A percentile compares a stretch with the other conserved stretches of the same genome.
Conservation (phyloP, 2,329 filamentous ascomycete species). For the Orbilia brochopaga region DNA sequence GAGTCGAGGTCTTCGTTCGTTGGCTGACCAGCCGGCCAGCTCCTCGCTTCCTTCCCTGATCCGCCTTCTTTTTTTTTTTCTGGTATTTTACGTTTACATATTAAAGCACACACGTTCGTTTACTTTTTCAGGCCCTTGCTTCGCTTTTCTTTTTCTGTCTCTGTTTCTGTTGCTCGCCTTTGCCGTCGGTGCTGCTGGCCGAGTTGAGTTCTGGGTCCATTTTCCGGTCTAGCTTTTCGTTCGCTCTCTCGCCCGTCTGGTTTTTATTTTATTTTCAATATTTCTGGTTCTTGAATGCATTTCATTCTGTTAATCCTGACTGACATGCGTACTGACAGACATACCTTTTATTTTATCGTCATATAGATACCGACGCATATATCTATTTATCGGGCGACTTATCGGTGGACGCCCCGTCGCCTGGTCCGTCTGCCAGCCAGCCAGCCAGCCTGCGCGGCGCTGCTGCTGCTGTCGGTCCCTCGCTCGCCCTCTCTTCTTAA, state of each 20-base stretch:
- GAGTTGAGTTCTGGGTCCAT: slow-evolving; percentile 1
- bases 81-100: no score
- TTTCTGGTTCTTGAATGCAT: slow-evolving; percentile 37
- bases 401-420: no score
- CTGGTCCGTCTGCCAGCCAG: no score
- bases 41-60: slow-evolving; percentile 1
- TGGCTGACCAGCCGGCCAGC: background rate
- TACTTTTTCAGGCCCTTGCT: background rate
- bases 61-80: background rate
- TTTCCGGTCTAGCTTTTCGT: background rate
- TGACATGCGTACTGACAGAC: no score
- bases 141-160: slow-evolving; percentile 9
- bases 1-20: background rate
- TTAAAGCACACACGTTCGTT: no score
- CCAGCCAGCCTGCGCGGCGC: no score
- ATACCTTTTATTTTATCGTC: slow-evolving; percentile 2
- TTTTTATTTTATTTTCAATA: slow-evolving; percentile 20
- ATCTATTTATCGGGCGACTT: no score
- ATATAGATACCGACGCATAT: no score
- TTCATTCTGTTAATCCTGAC: slow-evolving; percentile 15
- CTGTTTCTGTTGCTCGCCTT: background rate
- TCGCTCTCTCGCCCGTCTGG: slow-evolving; percentile 2
- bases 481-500: background rate
- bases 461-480: slow-evolving; percentile 1
- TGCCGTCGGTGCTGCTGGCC: background rate